These are phyloP conservation scores for Solanum tarapatanum DNA, from an alignment of 257 asterid species.

Conservation along the genomic window DNA sequence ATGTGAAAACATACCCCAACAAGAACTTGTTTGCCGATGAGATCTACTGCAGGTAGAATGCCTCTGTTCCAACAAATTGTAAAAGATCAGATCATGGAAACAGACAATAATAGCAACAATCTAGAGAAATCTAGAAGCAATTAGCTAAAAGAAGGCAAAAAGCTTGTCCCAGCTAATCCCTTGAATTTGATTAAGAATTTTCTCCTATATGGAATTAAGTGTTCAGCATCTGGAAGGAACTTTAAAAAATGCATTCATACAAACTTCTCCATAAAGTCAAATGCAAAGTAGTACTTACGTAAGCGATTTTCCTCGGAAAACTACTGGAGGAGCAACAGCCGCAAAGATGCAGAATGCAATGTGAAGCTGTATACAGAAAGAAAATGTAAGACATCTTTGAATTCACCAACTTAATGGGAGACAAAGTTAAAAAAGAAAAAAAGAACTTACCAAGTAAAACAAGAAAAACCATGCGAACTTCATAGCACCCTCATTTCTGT, in stretches of 20 bases:
- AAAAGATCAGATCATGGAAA: background rate
- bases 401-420: background rate
- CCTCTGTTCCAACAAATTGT: conserved; percentile 46
- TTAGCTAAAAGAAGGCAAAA: background rate
- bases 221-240: background rate
- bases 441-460: conserved; percentile 56
- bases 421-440: background rate
- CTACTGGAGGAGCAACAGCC: conserved; percentile 98
- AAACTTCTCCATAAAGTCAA: background rate
- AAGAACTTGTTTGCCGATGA: conserved; percentile 52
- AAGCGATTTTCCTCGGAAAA: conserved; percentile 88
- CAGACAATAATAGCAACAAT: background rate
- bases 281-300: conserved; percentile 38
- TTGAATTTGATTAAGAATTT: background rate
- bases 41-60: conserved; percentile 89
- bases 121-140: background rate
- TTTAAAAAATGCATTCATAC: background rate
- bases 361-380: conserved; percentile 55
- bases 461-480: conserved; percentile 89
- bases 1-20: conserved; percentile 68
- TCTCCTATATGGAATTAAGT: background rate
- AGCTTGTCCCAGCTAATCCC: background rate
- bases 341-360: conserved; percentile 82
- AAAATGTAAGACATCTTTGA: background rate
- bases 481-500: conserved; percentile 88